Evolutionary conservation across 352 stramenopile genomes (phyloP), one percentile per base, ranked within the genome.

Genomic region (Phytophthora idaei): DNA sequence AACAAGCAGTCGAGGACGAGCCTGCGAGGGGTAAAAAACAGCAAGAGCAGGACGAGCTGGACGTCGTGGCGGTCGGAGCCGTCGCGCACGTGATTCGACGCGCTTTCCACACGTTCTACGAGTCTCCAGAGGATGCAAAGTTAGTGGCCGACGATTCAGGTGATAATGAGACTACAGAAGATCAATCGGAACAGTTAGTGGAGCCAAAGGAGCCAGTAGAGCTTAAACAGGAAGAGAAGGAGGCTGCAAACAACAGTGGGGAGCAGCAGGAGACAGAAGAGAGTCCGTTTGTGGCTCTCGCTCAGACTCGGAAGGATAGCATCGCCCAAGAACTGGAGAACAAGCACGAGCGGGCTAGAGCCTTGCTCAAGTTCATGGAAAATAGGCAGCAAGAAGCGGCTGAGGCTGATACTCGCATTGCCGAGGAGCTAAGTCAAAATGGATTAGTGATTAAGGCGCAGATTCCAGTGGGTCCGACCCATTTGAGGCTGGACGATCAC

Each of bases 381-480:
- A 42, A 47, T n/a, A 69, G 83, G 9, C 77, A 86, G 12, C 42
- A 52, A 7, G 76, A 85, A 29, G 86, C 86, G 1, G 56, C 73
- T 4, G 45, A 64, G 0, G 61, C 67, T 0, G 86, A 94, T 44
- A 71, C 81, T 15, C 61, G 57, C 27, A 69, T 83, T 14, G 84
- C 76, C 1, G 48, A 75, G 8, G 57, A 85, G n/a, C 55, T 94
- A 21, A 79, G 75, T 32, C 54, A 67, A 0, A 61, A 79, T 21
- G 86, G 86, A 15, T 75, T 94, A n/a, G 78, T 91, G 17, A 53
- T 92, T 25, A 90, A 89, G 44, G 79, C 81, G 10, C 86, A 94
- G 58, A 87, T 93, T 52, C 86, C 86, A 1, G 77, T 94, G 39
- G 86, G 84, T 1, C 81, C 84, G 2, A 88, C 86, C 3, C 77